phyloP scores from a whole-genome alignment of 192 early-diverging fungal genomes.

The Martensiomyces pterosporus region DNA sequence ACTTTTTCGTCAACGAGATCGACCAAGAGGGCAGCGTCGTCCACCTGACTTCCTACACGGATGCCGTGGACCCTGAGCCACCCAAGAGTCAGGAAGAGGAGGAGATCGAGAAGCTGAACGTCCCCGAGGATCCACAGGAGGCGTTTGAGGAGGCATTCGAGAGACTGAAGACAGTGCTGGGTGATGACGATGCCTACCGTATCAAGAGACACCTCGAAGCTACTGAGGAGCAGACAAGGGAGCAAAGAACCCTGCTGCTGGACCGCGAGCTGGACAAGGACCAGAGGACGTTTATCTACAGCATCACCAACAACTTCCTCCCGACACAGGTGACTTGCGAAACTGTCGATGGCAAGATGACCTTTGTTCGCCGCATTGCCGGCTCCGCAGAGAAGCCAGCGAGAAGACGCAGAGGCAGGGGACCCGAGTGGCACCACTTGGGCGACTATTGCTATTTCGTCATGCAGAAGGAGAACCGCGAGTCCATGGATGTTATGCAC shows the following conservation, averaged over 20 bases:
- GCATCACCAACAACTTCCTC: conserved; percentile 50
- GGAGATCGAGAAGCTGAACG: conserved; percentile 26
- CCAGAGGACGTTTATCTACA: conserved; percentile 28
- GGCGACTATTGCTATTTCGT: conserved; percentile 82
- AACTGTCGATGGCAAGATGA: conserved; percentile 34
- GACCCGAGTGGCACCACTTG: conserved; percentile 59
- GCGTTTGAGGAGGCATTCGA: conserved; percentile 28
- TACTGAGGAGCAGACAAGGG: conserved; percentile 12
- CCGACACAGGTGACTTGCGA: conserved; percentile 29
- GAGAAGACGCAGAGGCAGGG: neutral
- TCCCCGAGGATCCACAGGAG: conserved; percentile 24
- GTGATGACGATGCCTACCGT: conserved; percentile 12
- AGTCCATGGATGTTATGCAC: conserved; percentile 84
- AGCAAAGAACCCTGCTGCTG: conserved; percentile 20
- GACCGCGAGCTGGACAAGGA: conserved; percentile 34
- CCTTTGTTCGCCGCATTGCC: conserved; percentile 16
- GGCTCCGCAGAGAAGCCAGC: neutral
- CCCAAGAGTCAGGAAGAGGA: conserved; percentile 23
- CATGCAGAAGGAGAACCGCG: conserved; percentile 89
- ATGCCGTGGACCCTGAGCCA: conserved; percentile 29
- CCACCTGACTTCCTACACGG: conserved; percentile 53
- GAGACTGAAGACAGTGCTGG: conserved; percentile 24
- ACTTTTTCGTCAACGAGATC: conserved; percentile 95
- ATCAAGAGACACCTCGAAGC: conserved; percentile 25
- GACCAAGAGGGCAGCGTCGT: conserved; percentile 65